Base-by-base conservation (phyloP, 176 grass and related monocot genomes). In the Tuctoria greenei region DNA sequence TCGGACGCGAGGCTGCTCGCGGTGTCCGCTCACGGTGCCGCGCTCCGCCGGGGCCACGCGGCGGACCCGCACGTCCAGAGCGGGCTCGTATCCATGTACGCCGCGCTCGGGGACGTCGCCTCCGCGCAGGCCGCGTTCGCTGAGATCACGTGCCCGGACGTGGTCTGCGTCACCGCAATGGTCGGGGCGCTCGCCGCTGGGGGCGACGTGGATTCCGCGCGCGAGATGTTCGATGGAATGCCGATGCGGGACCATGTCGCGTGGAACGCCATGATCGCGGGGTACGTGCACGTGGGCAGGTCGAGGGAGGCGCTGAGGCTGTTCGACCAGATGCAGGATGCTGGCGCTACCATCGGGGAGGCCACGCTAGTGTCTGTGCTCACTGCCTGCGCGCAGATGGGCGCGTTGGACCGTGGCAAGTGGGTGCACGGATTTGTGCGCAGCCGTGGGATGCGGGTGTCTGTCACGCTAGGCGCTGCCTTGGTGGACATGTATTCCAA, bases 401-500 rank as follows among this genome's bases (percentile, higher is more conserved):
- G 90, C 8, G 85, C 85, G 2, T 20, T 97, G n/a, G 90, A 90
- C 18, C 87, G 72, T 38, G 93, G 93, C 57, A 90, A 68, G 45
- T 97, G 85, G 88, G 82, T 78, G 34, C 85, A 97, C 28, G 44
- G 58, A 10, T 83, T 74, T 42, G 34, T 58, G 35, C 31, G 61
- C 47, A 82, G 57, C 77, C 62, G 50, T 12, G 82, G 63, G 68
- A 66, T 90, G 74, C 49, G 35, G 49, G 23, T 97, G 35, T 88
- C 90, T 0, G 90, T 93, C 31, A 93, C 76, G 0, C 82, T 97
- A 0, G 88, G 93, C 64, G 93, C 87, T 7, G 85, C 93, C 1
- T 74, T 93, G 46, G 17, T 97, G 56, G 93, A 97, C 50, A 90
- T 93, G 93, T 97, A 97, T 66, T 90, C 76, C 64, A 97, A 90